These are phyloP conservation scores for Boletus subcaerulescens DNA, from an alignment of 768 basidiomycete species.

Conservation along the genomic window DNA sequence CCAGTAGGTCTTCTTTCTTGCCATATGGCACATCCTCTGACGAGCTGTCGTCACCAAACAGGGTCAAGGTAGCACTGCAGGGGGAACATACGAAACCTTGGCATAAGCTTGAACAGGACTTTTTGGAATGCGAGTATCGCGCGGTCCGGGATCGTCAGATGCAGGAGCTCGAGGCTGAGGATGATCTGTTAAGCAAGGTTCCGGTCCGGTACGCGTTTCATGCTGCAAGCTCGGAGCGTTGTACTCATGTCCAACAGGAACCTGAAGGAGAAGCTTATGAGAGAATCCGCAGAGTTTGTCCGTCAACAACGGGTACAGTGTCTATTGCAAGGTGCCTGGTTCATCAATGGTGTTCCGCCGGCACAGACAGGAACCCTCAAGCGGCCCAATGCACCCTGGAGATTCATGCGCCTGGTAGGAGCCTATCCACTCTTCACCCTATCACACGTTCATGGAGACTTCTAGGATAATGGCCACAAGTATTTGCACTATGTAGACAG, in stretches of 20 bases:
- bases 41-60: slow-evolving; percentile 28
- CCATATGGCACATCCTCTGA: neutral
- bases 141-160: slow-evolving; percentile 85
- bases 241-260: slow-evolving; percentile 48
- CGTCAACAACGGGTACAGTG: slow-evolving; percentile 87
- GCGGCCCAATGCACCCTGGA: slow-evolving; percentile 68
- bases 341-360: slow-evolving; percentile 71
- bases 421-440: neutral
- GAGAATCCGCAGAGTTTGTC: slow-evolving; percentile 88
- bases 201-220: slow-evolving; percentile 66
- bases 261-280: slow-evolving; percentile 80
- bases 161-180: slow-evolving; percentile 85
- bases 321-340: slow-evolving; percentile 88
- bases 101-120: slow-evolving; percentile 82
- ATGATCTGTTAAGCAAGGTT: slow-evolving; percentile 81
- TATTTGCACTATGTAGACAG: slow-evolving; percentile 87
- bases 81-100: slow-evolving; percentile 73
- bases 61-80: slow-evolving; percentile 73
- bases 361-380: slow-evolving; percentile 42
- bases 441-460: neutral
- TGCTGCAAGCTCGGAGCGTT: neutral
- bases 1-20: slow-evolving; percentile 56
- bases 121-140: slow-evolving; percentile 79
- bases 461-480: slow-evolving; percentile 74
- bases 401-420: slow-evolving; percentile 80